Evolutionary conservation across 2,329 filamentous ascomycete species (phyloP).

Genomic region (Drechslerella coelobrocha): DNA sequence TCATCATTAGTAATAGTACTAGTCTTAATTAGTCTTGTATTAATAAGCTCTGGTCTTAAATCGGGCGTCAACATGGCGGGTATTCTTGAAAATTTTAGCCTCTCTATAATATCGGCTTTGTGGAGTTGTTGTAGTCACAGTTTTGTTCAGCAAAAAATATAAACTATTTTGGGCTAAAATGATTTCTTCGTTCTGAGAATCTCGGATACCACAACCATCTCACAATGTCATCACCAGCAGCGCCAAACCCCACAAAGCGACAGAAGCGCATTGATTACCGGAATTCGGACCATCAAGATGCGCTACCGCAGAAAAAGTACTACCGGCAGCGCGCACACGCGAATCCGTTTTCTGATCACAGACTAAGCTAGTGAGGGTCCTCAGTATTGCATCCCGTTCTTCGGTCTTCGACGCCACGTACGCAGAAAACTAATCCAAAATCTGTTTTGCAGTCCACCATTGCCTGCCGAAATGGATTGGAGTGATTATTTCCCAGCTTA

Average conservation of each 20-base stretch:
- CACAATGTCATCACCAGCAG: slow-evolving; percentile 36
- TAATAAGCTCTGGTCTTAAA: not conserved
- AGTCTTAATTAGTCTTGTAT: slow-evolving; percentile 37
- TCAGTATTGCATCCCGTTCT: slow-evolving; percentile 32
- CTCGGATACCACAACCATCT: not conserved
- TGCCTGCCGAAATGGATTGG: slow-evolving; percentile 90
- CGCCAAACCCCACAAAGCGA: slow-evolving; percentile 27
- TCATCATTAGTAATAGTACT: slow-evolving; percentile 27
- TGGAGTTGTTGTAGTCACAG: not conserved
- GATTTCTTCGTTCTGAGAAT: no score
- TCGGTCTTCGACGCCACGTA: not conserved
- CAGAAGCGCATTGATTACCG: slow-evolving; percentile 48
- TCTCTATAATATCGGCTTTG: not conserved
- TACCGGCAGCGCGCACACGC: slow-evolving; percentile 96
- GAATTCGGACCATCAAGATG: slow-evolving; percentile 44
- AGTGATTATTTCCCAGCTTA: slow-evolving; percentile 80
- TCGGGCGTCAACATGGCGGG: not conserved
- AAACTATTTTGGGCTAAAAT: no score
- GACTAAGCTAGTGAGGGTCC: slow-evolving; percentile 77
- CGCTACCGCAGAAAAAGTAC: slow-evolving; percentile 90
- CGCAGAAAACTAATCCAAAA: not conserved
- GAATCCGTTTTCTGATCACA: slow-evolving; percentile 96
- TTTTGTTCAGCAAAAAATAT: no score
- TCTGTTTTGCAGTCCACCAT: slow-evolving; percentile 69
- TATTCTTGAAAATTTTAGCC: no score